Conservation (phyloP, 2,329 filamentous ascomycete genomes). For the Pseudogymnoascus sp. region DNA sequence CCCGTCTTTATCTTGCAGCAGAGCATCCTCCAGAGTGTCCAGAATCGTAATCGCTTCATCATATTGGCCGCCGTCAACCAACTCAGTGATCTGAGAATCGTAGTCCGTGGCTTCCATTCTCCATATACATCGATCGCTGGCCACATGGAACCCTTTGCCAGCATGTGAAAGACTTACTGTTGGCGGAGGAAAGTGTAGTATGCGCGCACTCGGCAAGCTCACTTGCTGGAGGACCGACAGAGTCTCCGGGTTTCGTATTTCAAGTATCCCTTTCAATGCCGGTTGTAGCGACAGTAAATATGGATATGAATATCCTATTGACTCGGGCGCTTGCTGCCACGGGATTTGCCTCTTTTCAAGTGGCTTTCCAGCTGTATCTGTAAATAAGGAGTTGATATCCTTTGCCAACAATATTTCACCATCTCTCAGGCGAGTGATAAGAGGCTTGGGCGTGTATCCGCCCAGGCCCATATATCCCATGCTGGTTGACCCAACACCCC, state of each 20-base stretch:
- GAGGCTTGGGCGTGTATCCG: conserved; percentile 81
- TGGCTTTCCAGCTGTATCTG: conserved; percentile 73
- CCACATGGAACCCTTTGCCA: conserved; percentile 89
- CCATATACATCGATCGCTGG: conserved; percentile 88
- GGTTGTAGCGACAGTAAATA: conserved; percentile 84
- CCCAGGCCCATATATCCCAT: conserved; percentile 98
- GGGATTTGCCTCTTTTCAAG: conserved; percentile 82
- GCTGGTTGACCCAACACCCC: conserved; percentile 71
- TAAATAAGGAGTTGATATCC: conserved; percentile 91
- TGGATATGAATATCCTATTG: conserved; percentile 92
- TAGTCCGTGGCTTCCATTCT: conserved; percentile 92
- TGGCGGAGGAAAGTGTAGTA: conserved; percentile 85
- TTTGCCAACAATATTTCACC: conserved; percentile 90
- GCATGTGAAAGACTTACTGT: conserved; percentile 92
- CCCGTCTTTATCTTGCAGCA: conserved; percentile 73
- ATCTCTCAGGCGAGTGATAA: conserved; percentile 74
- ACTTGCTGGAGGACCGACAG: conserved; percentile 84
- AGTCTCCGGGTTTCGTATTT: conserved; percentile 88
- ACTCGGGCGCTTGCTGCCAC: conserved; percentile 81
- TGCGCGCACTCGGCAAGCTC: conserved; percentile 68
- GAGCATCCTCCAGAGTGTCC: conserved; percentile 82
- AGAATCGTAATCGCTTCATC: conserved; percentile 91
- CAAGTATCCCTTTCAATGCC: conserved; percentile 72
- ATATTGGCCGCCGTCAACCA: conserved; percentile 64
- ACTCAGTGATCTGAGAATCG: conserved; percentile 75